Evolutionary conservation across 1,139 yeast genomes (phyloP).

Genomic region (Blastobotrys elegans): DNA sequence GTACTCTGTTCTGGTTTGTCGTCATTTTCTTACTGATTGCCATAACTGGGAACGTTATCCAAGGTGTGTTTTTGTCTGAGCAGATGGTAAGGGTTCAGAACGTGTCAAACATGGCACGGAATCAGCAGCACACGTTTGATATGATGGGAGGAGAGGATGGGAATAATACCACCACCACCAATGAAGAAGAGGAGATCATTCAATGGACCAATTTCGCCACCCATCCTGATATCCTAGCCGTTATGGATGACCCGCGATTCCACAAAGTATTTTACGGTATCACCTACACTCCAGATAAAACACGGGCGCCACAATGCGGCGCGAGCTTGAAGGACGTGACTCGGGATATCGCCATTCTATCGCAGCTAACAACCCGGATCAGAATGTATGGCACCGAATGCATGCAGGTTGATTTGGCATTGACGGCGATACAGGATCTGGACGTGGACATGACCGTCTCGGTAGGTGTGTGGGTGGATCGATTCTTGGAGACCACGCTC

Average conservation of each 20-base stretch:
- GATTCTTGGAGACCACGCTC: constrained; percentile 42
- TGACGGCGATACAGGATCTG: constrained; percentile 49
- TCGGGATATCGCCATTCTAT: constrained; percentile 51
- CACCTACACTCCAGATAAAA: constrained; percentile 54
- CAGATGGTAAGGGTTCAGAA: no score
- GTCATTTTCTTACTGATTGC: no score
- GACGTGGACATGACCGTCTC: constrained; percentile 53
- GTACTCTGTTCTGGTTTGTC: no score
- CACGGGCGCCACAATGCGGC: constrained; percentile 42
- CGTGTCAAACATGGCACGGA: no score
- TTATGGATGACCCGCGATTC: constrained; percentile 21
- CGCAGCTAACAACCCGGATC: constrained; percentile 53
- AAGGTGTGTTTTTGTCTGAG: no score
- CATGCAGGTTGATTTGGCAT: constrained; percentile 47
- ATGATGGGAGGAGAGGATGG: no score
- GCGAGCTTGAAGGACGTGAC: constrained; percentile 44
- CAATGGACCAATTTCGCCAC: background rate
- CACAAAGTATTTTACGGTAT: constrained; percentile 49
- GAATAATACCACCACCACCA: no score
- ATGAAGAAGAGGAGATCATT: background rate
- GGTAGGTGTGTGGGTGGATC: constrained; percentile 62
- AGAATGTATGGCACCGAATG: constrained; percentile 64
- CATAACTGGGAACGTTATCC: no score
- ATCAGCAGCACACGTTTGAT: no score
- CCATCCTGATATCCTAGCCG: constrained; percentile 9